Evolutionary conservation across 176 grass and related monocot species (phyloP), one percentile per base, ranked within the genome.

Genomic region (Triticum monococcum): DNA sequence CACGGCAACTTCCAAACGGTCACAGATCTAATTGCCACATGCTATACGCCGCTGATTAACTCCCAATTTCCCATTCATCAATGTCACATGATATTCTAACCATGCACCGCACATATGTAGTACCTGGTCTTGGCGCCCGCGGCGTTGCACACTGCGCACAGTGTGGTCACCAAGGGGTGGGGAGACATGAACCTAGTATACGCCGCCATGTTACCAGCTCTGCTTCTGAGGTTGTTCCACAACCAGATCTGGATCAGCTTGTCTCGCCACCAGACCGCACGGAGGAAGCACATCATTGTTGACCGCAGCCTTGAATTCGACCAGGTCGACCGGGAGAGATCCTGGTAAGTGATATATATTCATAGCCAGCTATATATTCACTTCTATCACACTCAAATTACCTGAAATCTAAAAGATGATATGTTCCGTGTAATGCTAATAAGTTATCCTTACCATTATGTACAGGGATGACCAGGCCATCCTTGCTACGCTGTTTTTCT

Each of bases 401-500:
- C 16, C n/a, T 31, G 37, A 37, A 43, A 72, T 54, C 25, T 13
- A 46, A 46, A 11, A 13, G 2, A 46, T 46, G 43, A 10, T 46
- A 46, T 62, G 7, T 22, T 23, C 8, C 17, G 61, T 57, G 23
- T 37, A 62, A 52, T 74, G 45, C 36, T 79, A 41, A 38, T 38
- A 74, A 73, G 9, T 9, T 7, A 56, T 70, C 20, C 50, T 56
- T 43, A 69, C 52, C 56, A 40, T 77, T 78, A 1, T 72, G 23
- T 83, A 64, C 89, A 95, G 95, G 95, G 95, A 98, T 57, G 95
- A 98, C 71, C 93, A 95, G 56, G 93, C 95, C 75, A 93, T 98
- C 73, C 90, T 98, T 77, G 80, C 87, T 25, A 87, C 80, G 7
- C 30, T 95, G 5, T 12, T 86, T 67, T 84, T 92, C 50, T 98